Evolutionary conservation across 176 grass and related monocot species (phyloP).

Genomic region (Bolboschoenus planiculmis): DNA sequence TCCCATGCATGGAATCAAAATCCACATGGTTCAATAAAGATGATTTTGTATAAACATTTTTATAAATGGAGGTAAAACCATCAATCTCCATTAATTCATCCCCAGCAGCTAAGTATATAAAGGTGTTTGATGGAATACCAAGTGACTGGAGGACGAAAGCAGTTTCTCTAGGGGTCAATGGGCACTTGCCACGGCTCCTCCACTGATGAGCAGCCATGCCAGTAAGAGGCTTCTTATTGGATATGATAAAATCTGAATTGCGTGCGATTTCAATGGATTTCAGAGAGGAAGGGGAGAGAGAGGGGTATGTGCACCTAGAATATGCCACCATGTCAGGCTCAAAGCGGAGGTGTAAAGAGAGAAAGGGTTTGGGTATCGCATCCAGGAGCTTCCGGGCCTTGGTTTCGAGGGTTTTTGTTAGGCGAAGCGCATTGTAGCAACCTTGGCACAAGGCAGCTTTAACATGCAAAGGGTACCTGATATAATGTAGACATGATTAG

Average conservation of each 20-base stretch:
- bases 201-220: conserved; percentile 57
- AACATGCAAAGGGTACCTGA: conserved; percentile 66
- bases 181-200: conserved; percentile 89
- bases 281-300: conserved; percentile 56
- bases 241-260: conserved; percentile 23
- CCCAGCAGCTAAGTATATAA: conserved; percentile 86
- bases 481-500: not conserved
- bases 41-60: conserved; percentile 68
- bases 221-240: conserved; percentile 55
- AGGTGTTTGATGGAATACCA: conserved; percentile 51
- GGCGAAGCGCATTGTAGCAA: conserved; percentile 69
- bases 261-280: conserved; percentile 63
- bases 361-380: conserved; percentile 83
- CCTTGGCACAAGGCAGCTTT: conserved; percentile 85
- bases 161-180: conserved; percentile 83
- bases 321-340: conserved; percentile 97
- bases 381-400: conserved; percentile 57
- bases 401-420: conserved; percentile 60
- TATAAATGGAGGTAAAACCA: conserved; percentile 61
- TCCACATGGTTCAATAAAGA: conserved; percentile 55
- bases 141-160: conserved; percentile 77
- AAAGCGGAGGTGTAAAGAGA: conserved; percentile 89
- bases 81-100: conserved; percentile 87
- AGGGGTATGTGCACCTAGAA: conserved; percentile 57
- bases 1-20: conserved; percentile 92